These are phyloP conservation scores for Diaporthe humulicola DNA, from an alignment of 2,329 filamentous ascomycete species.

Conservation along the genomic window DNA sequence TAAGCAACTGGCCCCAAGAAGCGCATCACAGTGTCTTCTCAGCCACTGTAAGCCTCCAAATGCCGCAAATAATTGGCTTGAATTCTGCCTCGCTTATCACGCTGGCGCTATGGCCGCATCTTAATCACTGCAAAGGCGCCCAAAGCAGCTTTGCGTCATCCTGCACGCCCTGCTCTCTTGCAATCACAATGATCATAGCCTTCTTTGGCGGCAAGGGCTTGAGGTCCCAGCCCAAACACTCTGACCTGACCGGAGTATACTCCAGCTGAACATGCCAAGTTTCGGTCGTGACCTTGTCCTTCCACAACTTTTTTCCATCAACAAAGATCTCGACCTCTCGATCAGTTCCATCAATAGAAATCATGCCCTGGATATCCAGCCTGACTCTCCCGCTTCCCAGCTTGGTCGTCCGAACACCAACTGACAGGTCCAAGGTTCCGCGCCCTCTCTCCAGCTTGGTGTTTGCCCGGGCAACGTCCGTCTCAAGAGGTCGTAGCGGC, in stretches of 20 bases:
- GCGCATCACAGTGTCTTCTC: not conserved
- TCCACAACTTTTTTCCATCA: not conserved
- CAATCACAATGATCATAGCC: not conserved
- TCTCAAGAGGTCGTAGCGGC: not conserved
- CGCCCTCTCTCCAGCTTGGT: not conserved
- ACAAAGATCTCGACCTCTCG: slow-evolving; percentile 1
- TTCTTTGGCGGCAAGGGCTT: slow-evolving; percentile 1
- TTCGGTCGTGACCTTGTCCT: not conserved
- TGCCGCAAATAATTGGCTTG: not conserved
- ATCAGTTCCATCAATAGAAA: not conserved
- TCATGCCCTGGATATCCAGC: not conserved
- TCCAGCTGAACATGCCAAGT: not conserved
- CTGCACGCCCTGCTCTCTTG: not conserved
- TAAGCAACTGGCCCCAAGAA: not conserved
- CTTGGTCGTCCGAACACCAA: not conserved
- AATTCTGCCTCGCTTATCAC: not conserved
- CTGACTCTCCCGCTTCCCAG: not conserved
- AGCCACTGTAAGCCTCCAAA: not conserved
- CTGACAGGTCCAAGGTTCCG: not conserved
- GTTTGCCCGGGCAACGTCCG: not conserved
- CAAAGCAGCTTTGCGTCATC: not conserved
- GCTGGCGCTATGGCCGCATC: not conserved
- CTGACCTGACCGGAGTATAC: not conserved
- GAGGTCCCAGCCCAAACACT: not conserved
- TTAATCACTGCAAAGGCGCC: not conserved